phyloP scores from a whole-genome alignment of 306 rosid genomes.

The Rosa rugosa region DNA sequence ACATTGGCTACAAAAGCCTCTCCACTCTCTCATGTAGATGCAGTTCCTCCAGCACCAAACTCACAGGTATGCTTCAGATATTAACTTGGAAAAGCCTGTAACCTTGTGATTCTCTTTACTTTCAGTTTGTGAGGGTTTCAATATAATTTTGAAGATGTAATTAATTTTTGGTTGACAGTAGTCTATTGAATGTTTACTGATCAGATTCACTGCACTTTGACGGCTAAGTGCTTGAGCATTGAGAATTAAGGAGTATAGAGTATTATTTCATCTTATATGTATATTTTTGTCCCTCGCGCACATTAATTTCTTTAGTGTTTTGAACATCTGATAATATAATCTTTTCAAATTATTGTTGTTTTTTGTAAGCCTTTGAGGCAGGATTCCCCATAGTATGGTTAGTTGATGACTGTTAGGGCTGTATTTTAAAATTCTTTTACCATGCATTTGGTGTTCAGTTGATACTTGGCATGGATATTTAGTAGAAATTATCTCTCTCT shows the following conservation, averaged over 20 bases:
- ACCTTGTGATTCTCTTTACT: not conserved
- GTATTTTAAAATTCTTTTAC: not conserved
- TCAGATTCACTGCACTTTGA: not conserved
- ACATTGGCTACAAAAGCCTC: slow-evolving; percentile 68
- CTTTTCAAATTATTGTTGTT: not conserved
- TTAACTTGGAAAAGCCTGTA: not conserved
- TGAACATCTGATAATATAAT: not conserved
- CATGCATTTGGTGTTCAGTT: not conserved
- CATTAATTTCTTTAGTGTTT: not conserved
- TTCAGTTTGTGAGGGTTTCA: slow-evolving; percentile 5
- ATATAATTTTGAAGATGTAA: not conserved
- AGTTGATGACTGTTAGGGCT: not conserved
- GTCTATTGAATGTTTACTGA: not conserved
- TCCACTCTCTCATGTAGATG: slow-evolving; percentile 60
- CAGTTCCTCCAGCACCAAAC: slow-evolving; percentile 72
- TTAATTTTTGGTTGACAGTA: not conserved
- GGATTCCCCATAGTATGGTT: not conserved
- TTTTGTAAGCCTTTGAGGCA: not conserved
- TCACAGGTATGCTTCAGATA: slow-evolving; percentile 53
- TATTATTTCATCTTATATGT: not conserved
- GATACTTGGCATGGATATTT: not conserved
- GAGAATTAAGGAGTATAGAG: not conserved
- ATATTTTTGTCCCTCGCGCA: not conserved
- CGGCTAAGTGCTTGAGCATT: not conserved
- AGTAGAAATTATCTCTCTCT: no score